A percentile compares a stretch with the other conserved stretches of the same genome.
phyloP scores from a whole-genome alignment of 2,329 filamentous ascomycete genomes.

The Penicillium sp. region DNA sequence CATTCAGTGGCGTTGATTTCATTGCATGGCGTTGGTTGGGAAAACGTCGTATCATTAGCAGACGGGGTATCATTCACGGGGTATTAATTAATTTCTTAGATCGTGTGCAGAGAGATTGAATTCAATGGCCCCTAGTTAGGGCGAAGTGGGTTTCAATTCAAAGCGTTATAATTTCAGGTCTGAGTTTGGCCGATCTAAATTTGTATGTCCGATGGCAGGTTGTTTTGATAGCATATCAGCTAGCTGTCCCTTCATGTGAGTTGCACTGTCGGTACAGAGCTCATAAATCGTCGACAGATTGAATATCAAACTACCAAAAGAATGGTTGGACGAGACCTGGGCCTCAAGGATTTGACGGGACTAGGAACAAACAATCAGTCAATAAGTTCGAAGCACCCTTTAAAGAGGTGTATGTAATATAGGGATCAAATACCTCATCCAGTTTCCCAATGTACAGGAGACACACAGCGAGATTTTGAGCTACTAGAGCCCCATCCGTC shows the following conservation, averaged over 20 bases:
- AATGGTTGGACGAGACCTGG: constrained; percentile 60
- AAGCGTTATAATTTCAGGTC: constrained; percentile 71
- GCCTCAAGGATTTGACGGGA: constrained; percentile 66
- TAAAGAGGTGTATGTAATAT: neutral
- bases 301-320: constrained; percentile 79
- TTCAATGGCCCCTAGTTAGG: constrained; percentile 6
- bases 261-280: constrained; percentile 75
- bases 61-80: constrained; percentile 4
- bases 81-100: constrained; percentile 13
- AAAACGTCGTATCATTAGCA: constrained; percentile 10
- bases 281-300: constrained; percentile 92
- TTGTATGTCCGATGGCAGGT: constrained; percentile 53
- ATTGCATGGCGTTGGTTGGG: constrained; percentile 22
- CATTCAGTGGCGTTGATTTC: constrained; percentile 16
- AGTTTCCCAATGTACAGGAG: constrained; percentile 78
- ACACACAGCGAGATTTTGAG: constrained; percentile 80
- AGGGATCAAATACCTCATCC: constrained; percentile 57
- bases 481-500: constrained; percentile 64
- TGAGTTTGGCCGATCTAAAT: constrained; percentile 68
- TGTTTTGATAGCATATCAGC: constrained; percentile 66
- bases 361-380: constrained; percentile 36
- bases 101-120: constrained; percentile 12
- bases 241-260: constrained; percentile 66
- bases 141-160: constrained; percentile 5
- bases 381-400: neutral